Evolutionary conservation across 768 basidiomycete genomes (phyloP).

Genomic region (Boletus vinaceobasis): DNA sequence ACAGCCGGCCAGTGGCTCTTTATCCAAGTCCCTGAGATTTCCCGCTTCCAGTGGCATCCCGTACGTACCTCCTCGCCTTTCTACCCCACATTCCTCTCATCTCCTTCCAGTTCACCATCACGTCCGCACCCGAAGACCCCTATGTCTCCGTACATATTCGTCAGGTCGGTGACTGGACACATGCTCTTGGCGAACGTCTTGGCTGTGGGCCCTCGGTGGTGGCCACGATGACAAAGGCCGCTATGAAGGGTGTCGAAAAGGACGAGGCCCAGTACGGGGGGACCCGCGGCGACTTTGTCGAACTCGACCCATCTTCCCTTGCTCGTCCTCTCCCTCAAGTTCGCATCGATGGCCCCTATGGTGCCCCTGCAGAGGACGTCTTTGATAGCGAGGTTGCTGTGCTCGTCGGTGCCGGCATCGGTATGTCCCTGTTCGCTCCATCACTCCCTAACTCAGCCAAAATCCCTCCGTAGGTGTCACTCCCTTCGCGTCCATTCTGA

Average conservation of each 20-base stretch:
- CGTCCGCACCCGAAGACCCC: constrained; percentile 91
- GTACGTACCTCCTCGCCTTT: constrained; percentile 44
- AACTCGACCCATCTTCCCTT: constrained; percentile 56
- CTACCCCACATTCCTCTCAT: not conserved
- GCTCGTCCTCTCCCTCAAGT: constrained; percentile 60
- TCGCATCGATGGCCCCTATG: constrained; percentile 88
- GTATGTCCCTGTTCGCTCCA: constrained; percentile 37
- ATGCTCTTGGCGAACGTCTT: constrained; percentile 78
- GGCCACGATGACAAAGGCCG: constrained; percentile 71
- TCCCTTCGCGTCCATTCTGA: constrained; percentile 91
- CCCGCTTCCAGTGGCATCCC: constrained; percentile 90
- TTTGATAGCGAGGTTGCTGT: constrained; percentile 84
- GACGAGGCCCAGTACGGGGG: constrained; percentile 40
- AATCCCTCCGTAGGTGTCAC: constrained; percentile 61
- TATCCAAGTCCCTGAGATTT: constrained; percentile 84
- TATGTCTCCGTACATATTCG: constrained; percentile 91
- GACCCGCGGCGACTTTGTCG: constrained; percentile 76
- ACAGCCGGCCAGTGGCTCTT: constrained; percentile 91
- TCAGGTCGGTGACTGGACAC: constrained; percentile 89
- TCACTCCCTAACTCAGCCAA: not conserved
- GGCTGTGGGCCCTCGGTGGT: constrained; percentile 78
- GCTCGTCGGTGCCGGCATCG: constrained; percentile 93
- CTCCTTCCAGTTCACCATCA: constrained; percentile 79
- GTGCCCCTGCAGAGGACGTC: constrained; percentile 90
- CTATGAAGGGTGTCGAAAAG: constrained; percentile 74